Evolutionary conservation across 306 rosid species (phyloP), one percentile per base, ranked within the genome.

Genomic region (Rosa lucieae): DNA sequence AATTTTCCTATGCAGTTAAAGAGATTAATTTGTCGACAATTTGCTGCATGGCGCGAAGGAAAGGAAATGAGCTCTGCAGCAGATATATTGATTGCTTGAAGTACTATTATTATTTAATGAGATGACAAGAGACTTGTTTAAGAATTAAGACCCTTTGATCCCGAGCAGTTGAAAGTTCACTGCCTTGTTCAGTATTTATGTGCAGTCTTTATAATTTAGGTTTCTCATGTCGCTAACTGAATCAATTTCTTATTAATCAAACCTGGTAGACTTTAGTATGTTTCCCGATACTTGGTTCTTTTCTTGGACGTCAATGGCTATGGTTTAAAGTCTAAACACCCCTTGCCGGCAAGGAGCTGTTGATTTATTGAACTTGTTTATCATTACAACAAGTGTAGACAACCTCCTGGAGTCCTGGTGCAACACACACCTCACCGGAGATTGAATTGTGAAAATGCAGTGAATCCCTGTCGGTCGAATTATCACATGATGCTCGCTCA

Each of bases 1-100:
- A 76, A 67, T 72, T 79, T 62, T 55, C 72, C 59, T 78, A 10
- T 72, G 89, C 89, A 90, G 97, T 86, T 90, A 63, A 73, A 77
- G 84, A 21, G 73, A 72, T 67, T 67, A 76, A 71, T 26, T 63
- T 69, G 84, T 48, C 21, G 83, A 82, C 78, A 82, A 63, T 39
- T 7, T 72, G 72, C 56, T 43, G 75, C 5, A 35, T 35, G 84
- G 87, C 65, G 77, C 37, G 66, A 42, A 32, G 77, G 55, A 66
- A 68, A 72, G 85, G 81, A 55, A 76, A 67, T 13, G 73, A 66
- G 86, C 80, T 15, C 66, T 67, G 83, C 82, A 63, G 66, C 76
- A 78, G 86, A 26, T 70, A 68, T 40, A n/a, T 67, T 74, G 79
- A 81, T 73, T 73, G 49, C 71, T 74, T 82, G 70, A 79, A 70